Base-by-base conservation (phyloP, 2,329 filamentous ascomycete genomes). In the Talaromyces albobiverticillius region DNA sequence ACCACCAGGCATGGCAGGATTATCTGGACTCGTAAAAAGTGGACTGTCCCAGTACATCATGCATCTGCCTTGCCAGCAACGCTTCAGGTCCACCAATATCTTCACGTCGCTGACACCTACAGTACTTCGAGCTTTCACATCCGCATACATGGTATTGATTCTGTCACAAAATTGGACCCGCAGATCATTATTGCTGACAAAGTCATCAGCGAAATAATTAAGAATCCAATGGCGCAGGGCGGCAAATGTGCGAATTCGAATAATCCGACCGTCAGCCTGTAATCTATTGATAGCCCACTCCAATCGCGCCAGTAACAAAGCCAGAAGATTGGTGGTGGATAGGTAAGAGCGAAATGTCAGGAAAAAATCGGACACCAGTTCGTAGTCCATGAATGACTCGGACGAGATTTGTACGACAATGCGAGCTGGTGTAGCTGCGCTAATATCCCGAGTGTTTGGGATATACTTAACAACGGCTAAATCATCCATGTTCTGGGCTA, bases 361-460 rank as follows among this genome's bases (percentile, higher is more conserved):
- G 66, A 99, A 99, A 73, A 99, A 99, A 70, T 99, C 94, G 1
- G 94, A 97, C 4, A 99, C 83, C 4, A 99, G 81, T 65, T 97
- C 93, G 69, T 99, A 99, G 70, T 99, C 93, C 65, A 99, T 84
- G 67, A 97, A 96, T 47, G 85, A 91, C 14, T 94, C 90, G 0
- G 94, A 97, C 0, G 94, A 97, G 59, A 99, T 96, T 72, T 99
- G 92, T 11, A 93, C 92, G 47, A 99, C 89, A 34, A 99, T 84
- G 11, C 94, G 87, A 3, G 92, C 86, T 1, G 93, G 91, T 0
- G 91, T 96, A 13, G 94, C 94, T 31, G 94, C 94, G 26, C 86
- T 87, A 18, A 99, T 92, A 40, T 90, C 82, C 46, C 86, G 85
- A 10, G 83, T 84, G 3, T 78, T 75, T 2, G 85, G 71, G 16